Conservation (phyloP, 805 yeast species). For the Candida xiaguanensis region DNA sequence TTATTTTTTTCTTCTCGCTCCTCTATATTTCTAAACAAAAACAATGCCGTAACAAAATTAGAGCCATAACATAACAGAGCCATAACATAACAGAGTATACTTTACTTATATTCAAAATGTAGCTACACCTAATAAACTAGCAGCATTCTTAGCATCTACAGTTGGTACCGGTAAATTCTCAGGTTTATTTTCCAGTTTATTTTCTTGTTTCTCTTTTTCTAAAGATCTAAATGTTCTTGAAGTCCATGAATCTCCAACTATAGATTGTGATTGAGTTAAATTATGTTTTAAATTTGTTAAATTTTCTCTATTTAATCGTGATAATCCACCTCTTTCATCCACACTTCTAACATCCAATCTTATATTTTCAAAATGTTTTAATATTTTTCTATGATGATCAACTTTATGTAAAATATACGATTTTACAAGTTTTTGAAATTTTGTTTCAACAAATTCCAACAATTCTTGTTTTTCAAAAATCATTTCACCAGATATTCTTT, state of each 20-base stretch:
- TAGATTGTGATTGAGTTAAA: constrained; percentile 40
- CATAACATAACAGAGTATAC: not conserved
- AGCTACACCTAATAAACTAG: constrained; percentile 71
- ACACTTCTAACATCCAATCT: constrained; percentile 70
- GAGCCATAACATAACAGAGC: too few relatives aligned
- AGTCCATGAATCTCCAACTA: constrained; percentile 42
- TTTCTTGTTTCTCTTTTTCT: constrained; percentile 23
- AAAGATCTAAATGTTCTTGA: constrained; percentile 38
- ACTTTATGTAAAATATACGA: constrained; percentile 66
- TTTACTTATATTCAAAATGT: constrained; percentile 43
- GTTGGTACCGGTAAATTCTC: constrained; percentile 4
- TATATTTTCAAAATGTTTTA: constrained; percentile 67
- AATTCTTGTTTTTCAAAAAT: constrained; percentile 65
- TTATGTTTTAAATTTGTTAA: constrained; percentile 44
- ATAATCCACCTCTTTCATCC: constrained; percentile 75
- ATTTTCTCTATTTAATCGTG: constrained; percentile 75
- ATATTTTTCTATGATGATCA: constrained; percentile 79
- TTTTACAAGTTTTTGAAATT: constrained; percentile 52
- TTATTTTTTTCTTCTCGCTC: not conserved
- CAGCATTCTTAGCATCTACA: constrained; percentile 83
- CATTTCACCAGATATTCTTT: constrained; percentile 84
- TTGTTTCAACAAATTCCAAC: constrained; percentile 52
- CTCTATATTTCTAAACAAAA: not conserved
- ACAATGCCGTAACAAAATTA: too few relatives aligned
- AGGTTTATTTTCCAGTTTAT: constrained; percentile 15